A percentile compares a stretch with the other conserved stretches of the same genome.
These are phyloP conservation scores for Aphanomyces euteiches DNA, from an alignment of 352 stramenopile genomes.

Conservation along the genomic window DNA sequence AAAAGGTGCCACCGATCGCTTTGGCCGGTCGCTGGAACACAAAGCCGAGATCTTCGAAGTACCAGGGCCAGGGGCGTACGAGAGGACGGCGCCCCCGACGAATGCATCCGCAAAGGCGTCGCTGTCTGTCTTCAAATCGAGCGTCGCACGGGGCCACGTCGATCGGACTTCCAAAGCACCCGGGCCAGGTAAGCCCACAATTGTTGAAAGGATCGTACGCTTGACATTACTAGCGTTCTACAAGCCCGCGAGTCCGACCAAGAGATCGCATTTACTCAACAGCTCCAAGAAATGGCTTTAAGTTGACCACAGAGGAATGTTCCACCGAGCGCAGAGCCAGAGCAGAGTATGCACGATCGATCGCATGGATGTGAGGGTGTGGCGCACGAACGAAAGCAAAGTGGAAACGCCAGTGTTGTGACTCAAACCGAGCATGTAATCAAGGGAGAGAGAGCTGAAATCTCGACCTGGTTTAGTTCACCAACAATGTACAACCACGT, in stretches of 20 bases:
- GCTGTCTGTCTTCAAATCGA: conserved; percentile 37
- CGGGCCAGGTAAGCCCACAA: conserved; percentile 38
- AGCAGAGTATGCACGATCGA: too few species aligned
- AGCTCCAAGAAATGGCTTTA: conserved; percentile 80
- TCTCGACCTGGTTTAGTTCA: too few species aligned
- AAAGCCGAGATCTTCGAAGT: conserved; percentile 49
- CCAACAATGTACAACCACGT: too few species aligned
- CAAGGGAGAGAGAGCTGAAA: too few species aligned
- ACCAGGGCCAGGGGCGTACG: conserved; percentile 57
- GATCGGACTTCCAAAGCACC: conserved; percentile 34
- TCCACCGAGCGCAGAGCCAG: too few species aligned
- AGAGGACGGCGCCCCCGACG: background rate
- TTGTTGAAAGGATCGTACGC: background rate
- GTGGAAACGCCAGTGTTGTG: too few species aligned
- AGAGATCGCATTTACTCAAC: conserved; percentile 64
- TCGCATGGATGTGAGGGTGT: too few species aligned
- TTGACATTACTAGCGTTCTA: conserved; percentile 43
- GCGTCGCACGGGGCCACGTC: conserved; percentile 39
- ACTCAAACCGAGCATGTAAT: too few species aligned
- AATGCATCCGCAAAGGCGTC: conserved; percentile 25
- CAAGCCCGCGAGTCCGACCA: conserved; percentile 51
- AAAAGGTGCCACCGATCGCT: conserved; percentile 49
- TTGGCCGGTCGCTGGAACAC: conserved; percentile 45
- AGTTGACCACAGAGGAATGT: background rate
- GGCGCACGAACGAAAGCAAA: too few species aligned